Base-by-base conservation (phyloP, 306 rosid species). In the Morella rubra region DNA sequence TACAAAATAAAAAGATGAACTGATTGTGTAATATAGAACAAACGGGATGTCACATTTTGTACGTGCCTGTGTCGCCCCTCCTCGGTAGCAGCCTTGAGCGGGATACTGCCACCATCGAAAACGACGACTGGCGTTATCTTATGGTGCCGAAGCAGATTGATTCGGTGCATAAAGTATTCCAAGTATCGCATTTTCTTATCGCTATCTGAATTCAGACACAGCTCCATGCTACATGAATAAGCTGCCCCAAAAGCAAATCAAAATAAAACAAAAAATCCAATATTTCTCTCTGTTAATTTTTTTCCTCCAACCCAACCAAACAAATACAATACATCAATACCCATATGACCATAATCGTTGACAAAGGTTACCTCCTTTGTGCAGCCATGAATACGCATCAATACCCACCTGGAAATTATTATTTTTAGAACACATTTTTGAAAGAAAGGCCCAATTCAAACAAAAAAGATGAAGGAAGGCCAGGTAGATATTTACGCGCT, bases 301-400 rank as follows among this genome's bases (percentile, higher is more conserved):
- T 41, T 41, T 42, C 50, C 11, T 16, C 18, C 45, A 22, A 42
- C 14, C 65, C n/a, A 69, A 41, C 16, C 18, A 50, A 53, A 4
- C 12, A 44, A 20, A n/a, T 0, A 12, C 2, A 20, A 24, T 11
- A 75, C 32, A 46, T 50, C 44, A 8, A 55, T 22, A 61, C 64
- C 27, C 54, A 54, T 22, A 71, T 15, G 5, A 53, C 22, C 32
- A 19, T 13, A 44, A 73, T 40, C 24, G 55, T 12, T n/a, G 13
- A 16, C 0, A 27, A 27, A 27, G 32, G 32, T 77, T 60, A 94
- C 98, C 98, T 75, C 98, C 98, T 81, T 90, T 94, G 76, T 94
- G 98, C 72, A 94, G 97, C 98, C 97, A 94, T 69, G 97, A 91
- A 80, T 94, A 94, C 22, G 98, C 98, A 72, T 94, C 98, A 69